phyloP scores from a whole-genome alignment of 140 eudicot species.

The Anethum foeniculum region DNA sequence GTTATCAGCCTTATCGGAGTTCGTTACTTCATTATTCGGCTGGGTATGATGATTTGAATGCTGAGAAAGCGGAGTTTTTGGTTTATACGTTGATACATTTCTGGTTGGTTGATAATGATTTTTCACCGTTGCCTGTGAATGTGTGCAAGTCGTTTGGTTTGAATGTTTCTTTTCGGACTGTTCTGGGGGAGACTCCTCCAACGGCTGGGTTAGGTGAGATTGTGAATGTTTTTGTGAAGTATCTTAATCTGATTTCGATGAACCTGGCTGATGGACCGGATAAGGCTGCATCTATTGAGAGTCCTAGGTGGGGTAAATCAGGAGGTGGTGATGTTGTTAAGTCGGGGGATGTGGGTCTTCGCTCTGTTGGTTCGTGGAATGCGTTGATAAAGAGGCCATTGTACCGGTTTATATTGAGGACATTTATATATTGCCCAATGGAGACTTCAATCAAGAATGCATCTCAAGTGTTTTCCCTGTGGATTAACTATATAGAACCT shows the following conservation, averaged over 20 bases:
- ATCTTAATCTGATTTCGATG: slow-evolving; percentile 45
- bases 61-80: slow-evolving; percentile 60
- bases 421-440: slow-evolving; percentile 78
- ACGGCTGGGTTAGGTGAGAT: slow-evolving; percentile 74
- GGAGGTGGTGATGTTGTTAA: slow-evolving; percentile 35
- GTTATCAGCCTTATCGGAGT: slow-evolving; percentile 69
- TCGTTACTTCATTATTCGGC: slow-evolving; percentile 70
- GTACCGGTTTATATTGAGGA: slow-evolving; percentile 74
- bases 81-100: slow-evolving; percentile 55
- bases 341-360: slow-evolving; percentile 31
- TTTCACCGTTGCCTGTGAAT: slow-evolving; percentile 70
- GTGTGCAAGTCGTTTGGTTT: slow-evolving; percentile 60
- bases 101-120: slow-evolving; percentile 86
- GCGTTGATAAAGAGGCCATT: slow-evolving; percentile 74
- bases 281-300: slow-evolving; percentile 32
- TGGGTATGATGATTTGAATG: slow-evolving; percentile 32
- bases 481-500: slow-evolving; percentile 77
- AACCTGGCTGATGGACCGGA: slow-evolving; percentile 25
- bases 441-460: slow-evolving; percentile 74
- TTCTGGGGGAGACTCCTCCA: slow-evolving; percentile 77
- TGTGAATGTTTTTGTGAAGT: slow-evolving; percentile 63
- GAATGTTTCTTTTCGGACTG: slow-evolving; percentile 46
- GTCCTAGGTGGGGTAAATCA: slow-evolving; percentile 28
- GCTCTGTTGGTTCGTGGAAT: slow-evolving; percentile 58
- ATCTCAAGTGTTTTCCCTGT: slow-evolving; percentile 70